Base-by-base conservation (phyloP, 495 filamentous ascomycete genomes). In the Hypoxylon cercidicola region DNA sequence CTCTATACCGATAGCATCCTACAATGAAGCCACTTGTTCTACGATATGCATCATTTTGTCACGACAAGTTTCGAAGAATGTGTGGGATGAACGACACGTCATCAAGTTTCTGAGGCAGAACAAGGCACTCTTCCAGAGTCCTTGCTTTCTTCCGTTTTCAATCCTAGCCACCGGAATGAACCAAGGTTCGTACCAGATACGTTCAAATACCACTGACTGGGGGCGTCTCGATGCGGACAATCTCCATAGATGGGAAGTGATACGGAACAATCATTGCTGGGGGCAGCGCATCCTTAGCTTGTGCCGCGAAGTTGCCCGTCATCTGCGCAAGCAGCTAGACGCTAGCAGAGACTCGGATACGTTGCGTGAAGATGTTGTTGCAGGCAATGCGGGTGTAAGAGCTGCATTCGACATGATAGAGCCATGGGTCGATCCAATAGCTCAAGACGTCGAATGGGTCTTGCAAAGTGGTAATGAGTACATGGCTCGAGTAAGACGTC, bases 31-130 rank as follows among this genome's bases (percentile, higher is more conserved):
- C 1, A 60, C 43, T 30, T 50, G 32, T 13, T 55, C 43, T 13
- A 60, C 55, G 20, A 65, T 20, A 7, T 60, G 62, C 30, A 11
- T 60, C 18, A 7, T 50, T 1, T 58, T 60, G 3, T 3, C 3
- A 55, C 16, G 19, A 8, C 18, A 35, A 9, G 25, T 7, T 28
- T 28, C 25, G 1, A 18, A 41, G 2, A 13, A 21, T 5, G 6
- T 10, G 13, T 11, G 21, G 8, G 6, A 34, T 1, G 46, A 25
- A 3, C 12, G 21, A 25, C 9, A 32, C 7, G 53, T 58, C 13
- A n/a, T 4, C 3, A n/a, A 51, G 4, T 53, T 34, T 13, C 1
- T 60, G 34, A 46, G 18, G 13, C 43, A 45, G 16, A 60, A 50
- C 55, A 40, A 25, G 6, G 39, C 11, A 9, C 49, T 65, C 18